Evolutionary conservation across 1,284 basidiomycete genomes (phyloP).

Genomic region (Cutaneotrichosporon sp.): DNA sequence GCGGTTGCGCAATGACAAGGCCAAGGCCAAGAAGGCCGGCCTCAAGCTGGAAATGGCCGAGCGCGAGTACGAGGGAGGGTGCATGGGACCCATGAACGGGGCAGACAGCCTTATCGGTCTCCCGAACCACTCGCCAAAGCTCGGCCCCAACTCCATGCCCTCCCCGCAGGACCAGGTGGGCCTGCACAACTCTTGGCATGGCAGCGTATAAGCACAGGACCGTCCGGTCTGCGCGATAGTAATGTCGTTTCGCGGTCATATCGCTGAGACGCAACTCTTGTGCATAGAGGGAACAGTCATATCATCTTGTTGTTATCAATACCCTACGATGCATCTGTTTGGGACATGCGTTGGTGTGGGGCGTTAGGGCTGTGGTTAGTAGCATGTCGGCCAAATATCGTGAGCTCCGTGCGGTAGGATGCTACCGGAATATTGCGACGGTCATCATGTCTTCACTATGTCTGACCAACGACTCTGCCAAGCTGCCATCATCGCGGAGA

Average conservation of each 20-base stretch:
- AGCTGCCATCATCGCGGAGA: too few relatives aligned
- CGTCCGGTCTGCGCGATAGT: not conserved
- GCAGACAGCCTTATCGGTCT: constrained; percentile 47
- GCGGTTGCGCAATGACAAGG: constrained; percentile 74
- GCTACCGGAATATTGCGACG: too few relatives aligned
- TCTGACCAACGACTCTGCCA: too few relatives aligned
- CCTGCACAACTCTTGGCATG: constrained; percentile 44
- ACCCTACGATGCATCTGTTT: constrained; percentile 6
- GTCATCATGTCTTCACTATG: too few relatives aligned
- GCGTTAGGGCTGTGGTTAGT: not conserved
- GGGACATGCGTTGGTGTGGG: not conserved
- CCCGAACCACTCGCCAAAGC: constrained; percentile 47
- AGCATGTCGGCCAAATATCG: too few relatives aligned
- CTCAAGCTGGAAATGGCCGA: constrained; percentile 29
- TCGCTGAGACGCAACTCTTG: not conserved
- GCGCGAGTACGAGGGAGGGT: constrained; percentile 30
- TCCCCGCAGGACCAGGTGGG: constrained; percentile 43
- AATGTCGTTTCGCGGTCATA: too few relatives aligned
- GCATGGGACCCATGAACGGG: constrained; percentile 48
- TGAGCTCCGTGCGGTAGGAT: too few relatives aligned
- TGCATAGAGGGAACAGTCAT: constrained; percentile 1
- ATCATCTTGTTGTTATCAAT: constrained; percentile 6
- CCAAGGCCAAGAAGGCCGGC: constrained; percentile 55
- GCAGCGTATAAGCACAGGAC: not conserved
- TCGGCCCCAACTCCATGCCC: constrained; percentile 35